Evolutionary conservation across 2,329 filamentous ascomycete species (phyloP).

Genomic region (Penicillium sp.): DNA sequence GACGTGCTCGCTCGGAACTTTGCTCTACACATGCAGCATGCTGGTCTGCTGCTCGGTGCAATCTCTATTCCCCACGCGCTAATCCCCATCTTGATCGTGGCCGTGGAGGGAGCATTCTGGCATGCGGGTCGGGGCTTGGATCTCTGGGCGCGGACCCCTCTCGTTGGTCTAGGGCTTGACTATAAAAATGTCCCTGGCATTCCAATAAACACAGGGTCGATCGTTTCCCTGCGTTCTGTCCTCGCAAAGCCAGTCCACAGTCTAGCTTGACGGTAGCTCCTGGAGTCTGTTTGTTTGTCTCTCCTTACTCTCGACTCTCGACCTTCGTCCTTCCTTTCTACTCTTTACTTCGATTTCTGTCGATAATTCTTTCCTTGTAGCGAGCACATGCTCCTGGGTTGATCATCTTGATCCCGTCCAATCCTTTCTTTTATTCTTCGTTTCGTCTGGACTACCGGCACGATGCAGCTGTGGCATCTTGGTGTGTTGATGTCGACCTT

Average conservation of each 20-base stretch:
- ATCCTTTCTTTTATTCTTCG: slow-evolving; percentile 9
- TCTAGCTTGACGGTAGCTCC: not conserved
- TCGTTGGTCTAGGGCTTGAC: slow-evolving; percentile 25
- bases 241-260: not conserved
- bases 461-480: slow-evolving; percentile 33
- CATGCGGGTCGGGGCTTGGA: slow-evolving; percentile 22
- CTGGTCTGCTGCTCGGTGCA: slow-evolving; percentile 23
- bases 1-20: slow-evolving; percentile 19
- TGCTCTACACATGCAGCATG: slow-evolving; percentile 16
- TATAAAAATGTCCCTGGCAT: slow-evolving; percentile 34
- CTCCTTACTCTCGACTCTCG: slow-evolving; percentile 6
- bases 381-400: slow-evolving; percentile 22
- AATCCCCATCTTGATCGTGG: slow-evolving; percentile 11
- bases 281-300: slow-evolving; percentile 2
- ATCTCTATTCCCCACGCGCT: slow-evolving; percentile 12
- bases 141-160: slow-evolving; percentile 12
- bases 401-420: slow-evolving; percentile 20
- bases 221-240: slow-evolving; percentile 15
- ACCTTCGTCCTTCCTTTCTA: slow-evolving; percentile 10
- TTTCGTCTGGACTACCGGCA: slow-evolving; percentile 14
- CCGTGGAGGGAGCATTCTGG: slow-evolving; percentile 23
- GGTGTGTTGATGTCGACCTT: slow-evolving; percentile 27
- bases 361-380: slow-evolving; percentile 16
- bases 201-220: slow-evolving; percentile 31
- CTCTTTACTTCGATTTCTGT: slow-evolving; percentile 7